Evolutionary conservation across 805 yeast species (phyloP), one percentile per base, ranked within the genome.

Genomic region (Lachancea cidri): DNA sequence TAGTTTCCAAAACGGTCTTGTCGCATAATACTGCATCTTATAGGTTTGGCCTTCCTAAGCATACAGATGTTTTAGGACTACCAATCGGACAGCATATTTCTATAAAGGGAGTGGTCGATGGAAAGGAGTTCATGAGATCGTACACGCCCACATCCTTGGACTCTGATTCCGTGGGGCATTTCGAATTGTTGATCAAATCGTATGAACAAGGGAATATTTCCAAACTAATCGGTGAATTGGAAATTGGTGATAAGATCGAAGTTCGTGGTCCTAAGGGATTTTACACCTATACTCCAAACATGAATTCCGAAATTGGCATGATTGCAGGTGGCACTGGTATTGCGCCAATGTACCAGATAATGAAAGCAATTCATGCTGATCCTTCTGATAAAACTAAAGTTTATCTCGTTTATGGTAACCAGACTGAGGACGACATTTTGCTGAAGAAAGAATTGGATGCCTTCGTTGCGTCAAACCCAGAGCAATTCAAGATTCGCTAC

Each of bases 321-420:
- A 80, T 91, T 50, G 95, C 96, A 32, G 97, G 97, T 52, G 98
- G 97, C 57, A 86, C 97, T 29, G 97, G 97, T 62, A 83, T 88
- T 56, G 83, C 96, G 5, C 96, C 96, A 61, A 88, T 88, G 96
- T 86, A 79, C 66, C 96, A 88, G 70, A 81, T 88, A 52, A 79
- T 89, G 52, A 83, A 85, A 53, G 85, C 94, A 11, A 81, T 89
- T 50, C 79, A 80, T 54, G 67, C 71, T 43, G 79, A 89, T 60
- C 91, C 94, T 17, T 67, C 72, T 14, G 97, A 91, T 66, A 73
- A 71, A 36, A 89, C 97, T 45, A 75, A 79, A 56, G 78, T 87
- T 48, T 70, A 75, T 40, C 72, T 89, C 53, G 61, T 89, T 32
- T 91, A 83, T 60, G 97, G 95, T 54, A 86, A 85, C 56, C 87